Evolutionary conservation across 2,329 filamentous ascomycete species (phyloP).

Genomic region (Erysiphe pisi): DNA sequence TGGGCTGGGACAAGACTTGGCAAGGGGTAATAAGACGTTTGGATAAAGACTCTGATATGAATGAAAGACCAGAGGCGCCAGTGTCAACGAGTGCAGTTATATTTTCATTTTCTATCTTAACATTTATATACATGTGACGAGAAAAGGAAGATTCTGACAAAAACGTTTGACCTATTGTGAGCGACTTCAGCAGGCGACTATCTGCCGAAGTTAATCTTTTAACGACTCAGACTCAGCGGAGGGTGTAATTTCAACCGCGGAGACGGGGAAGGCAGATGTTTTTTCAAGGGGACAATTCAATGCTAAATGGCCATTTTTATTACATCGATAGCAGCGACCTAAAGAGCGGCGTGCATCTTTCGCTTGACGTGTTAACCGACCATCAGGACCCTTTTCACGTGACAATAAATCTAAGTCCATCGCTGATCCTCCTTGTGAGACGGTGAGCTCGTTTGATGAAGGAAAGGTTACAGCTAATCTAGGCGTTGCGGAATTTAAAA

Average conservation of each 20-base stretch:
- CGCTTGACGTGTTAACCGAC: not conserved
- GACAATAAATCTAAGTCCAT: not conserved
- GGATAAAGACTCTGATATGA: not conserved
- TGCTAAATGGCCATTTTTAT: not conserved
- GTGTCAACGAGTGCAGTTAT: not conserved
- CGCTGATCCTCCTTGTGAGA: too few relatives aligned
- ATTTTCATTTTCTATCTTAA: slow-evolving; percentile 1
- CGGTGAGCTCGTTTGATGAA: too few relatives aligned
- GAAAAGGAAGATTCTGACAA: not conserved
- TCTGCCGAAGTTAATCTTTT: slow-evolving; percentile 16
- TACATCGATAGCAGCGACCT: too few relatives aligned
- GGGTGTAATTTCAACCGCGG: not conserved
- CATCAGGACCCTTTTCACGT: not conserved
- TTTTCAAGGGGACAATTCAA: too few relatives aligned
- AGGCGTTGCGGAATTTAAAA: not conserved
- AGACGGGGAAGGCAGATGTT: not conserved
- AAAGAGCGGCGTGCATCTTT: too few relatives aligned
- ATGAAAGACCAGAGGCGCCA: slow-evolving; percentile 8
- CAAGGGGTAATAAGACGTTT: too few relatives aligned
- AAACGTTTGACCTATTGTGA: not conserved
- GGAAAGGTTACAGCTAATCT: not conserved
- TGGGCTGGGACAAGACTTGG: too few relatives aligned
- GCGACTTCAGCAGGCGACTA: slow-evolving; percentile 15
- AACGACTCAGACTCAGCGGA: not conserved
- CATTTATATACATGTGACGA: slow-evolving; percentile 21